A percentile compares a stretch with the other conserved stretches of the same genome.
phyloP scores from a whole-genome alignment of 208 protist species.

The Leishmania guyanensis region DNA sequence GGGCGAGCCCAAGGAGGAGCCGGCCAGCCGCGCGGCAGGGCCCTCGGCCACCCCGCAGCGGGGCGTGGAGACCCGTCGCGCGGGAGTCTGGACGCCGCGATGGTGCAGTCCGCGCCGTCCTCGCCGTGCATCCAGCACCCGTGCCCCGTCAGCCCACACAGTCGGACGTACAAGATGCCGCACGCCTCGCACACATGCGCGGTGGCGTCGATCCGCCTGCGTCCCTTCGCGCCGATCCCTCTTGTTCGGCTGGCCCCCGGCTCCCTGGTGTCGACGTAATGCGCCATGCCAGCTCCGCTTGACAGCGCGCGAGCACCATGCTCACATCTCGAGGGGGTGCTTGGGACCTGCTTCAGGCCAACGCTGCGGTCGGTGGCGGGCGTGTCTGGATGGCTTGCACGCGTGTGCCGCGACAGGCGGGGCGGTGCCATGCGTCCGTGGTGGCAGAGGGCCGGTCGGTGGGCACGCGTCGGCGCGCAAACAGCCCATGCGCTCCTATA shows the following conservation, averaged over 20 bases:
- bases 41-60: background rate
- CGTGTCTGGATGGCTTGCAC: background rate
- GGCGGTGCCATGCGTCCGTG: background rate
- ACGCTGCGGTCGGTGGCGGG: background rate
- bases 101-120: background rate
- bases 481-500: background rate
- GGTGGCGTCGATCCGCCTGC: background rate
- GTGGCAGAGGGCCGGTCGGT: background rate
- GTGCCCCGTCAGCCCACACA: background rate
- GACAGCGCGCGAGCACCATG: background rate
- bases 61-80: background rate
- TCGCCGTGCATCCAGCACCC: background rate
- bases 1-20: background rate
- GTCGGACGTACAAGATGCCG: background rate
- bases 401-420: background rate
- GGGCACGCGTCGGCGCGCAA: too few relatives aligned
- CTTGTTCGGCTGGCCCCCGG: background rate
- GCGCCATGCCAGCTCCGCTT: background rate
- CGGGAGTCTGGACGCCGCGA: background rate
- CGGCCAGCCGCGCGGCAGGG: background rate
- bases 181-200: background rate
- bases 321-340: background rate
- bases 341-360: background rate
- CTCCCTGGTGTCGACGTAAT: background rate
- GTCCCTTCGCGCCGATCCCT: background rate